Evolutionary conservation across 2,329 filamentous ascomycete species (phyloP).

Genomic region (Alternaria sp.): DNA sequence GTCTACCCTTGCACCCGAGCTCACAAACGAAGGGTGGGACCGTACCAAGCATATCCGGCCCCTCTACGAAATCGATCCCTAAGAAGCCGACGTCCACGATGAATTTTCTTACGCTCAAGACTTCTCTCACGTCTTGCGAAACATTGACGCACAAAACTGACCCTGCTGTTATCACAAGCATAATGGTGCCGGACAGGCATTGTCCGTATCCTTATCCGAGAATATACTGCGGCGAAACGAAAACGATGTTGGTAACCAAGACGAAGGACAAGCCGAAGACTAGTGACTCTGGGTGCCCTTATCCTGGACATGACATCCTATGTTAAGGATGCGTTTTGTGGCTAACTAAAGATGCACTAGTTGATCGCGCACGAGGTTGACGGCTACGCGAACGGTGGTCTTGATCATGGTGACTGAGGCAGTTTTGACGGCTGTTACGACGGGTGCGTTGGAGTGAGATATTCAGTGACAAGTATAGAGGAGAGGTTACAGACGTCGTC

Average conservation of each 20-base stretch:
- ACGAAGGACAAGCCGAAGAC: not conserved
- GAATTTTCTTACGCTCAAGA: not conserved
- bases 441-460: not conserved
- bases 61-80: not conserved
- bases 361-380: not conserved
- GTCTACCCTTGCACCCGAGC: not conserved
- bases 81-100: not conserved
- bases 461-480: not conserved
- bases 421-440: not conserved
- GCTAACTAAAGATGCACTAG: not conserved
- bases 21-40: not conserved
- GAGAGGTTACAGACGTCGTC: not conserved
- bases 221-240: slow-evolving; percentile 26
- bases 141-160: not conserved
- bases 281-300: not conserved
- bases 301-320: not conserved
- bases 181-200: slow-evolving; percentile 23
- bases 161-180: slow-evolving; percentile 8
- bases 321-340: not conserved
- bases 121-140: not conserved
- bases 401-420: slow-evolving; percentile 9
- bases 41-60: not conserved
- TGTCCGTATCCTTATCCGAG: slow-evolving; percentile 45
- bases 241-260: slow-evolving; percentile 20
- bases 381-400: not conserved